These are phyloP conservation scores for Arthrobotrys sphaeroides DNA, from an alignment of 2,329 filamentous ascomycete genomes.

Conservation along the genomic window DNA sequence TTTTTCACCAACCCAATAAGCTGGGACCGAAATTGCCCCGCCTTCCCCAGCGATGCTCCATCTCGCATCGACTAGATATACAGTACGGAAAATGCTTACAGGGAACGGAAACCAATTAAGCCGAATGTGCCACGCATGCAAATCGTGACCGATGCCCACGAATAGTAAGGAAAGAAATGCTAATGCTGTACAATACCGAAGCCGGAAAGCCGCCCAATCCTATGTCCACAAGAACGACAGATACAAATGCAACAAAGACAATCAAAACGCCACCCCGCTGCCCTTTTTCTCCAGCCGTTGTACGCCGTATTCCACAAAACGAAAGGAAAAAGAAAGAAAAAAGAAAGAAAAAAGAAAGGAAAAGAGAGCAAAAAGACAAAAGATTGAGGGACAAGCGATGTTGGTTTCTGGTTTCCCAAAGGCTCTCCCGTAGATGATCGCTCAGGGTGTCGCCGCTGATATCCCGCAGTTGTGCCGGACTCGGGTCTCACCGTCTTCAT, in stretches of 20 bases:
- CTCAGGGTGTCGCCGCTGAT: neutral
- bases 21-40: neutral
- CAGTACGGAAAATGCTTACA: neutral
- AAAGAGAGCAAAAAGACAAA: too few relatives aligned
- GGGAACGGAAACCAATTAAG: neutral
- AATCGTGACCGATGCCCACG: neutral
- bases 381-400: too few relatives aligned
- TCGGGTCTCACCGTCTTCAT: slow-evolving; percentile 11
- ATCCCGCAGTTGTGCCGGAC: neutral
- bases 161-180: slow-evolving; percentile 8
- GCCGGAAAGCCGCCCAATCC: slow-evolving; percentile 9
- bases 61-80: neutral
- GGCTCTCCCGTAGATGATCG: neutral
- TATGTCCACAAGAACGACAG: neutral
- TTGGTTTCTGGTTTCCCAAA: neutral
- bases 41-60: neutral
- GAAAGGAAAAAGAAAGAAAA: slow-evolving; percentile 7
- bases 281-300: neutral
- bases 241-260: slow-evolving; percentile 18
- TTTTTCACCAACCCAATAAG: neutral
- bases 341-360: slow-evolving; percentile 5
- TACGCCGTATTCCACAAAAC: slow-evolving; percentile 18
- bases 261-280: slow-evolving; percentile 23
- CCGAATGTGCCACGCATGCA: slow-evolving; percentile 15
- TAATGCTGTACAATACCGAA: slow-evolving; percentile 4